phyloP scores from a whole-genome alignment of 805 yeast species.

The Barnettozyma californica region DNA sequence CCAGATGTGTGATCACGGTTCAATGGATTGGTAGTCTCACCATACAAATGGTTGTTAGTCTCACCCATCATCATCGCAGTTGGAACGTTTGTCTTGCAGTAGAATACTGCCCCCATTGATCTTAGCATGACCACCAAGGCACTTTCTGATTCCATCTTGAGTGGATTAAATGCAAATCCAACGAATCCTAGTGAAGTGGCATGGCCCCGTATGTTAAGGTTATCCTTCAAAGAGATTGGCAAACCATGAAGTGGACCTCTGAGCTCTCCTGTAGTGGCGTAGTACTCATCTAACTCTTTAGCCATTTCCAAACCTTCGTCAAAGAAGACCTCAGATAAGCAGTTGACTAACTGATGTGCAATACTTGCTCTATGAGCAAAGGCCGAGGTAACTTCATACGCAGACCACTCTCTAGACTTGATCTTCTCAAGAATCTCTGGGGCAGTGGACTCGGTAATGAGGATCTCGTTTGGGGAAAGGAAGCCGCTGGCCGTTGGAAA shows the following conservation, averaged over 20 bases:
- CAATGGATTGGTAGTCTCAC: conserved; percentile 51
- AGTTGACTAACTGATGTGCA: conserved; percentile 57
- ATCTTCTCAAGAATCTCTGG: conserved; percentile 23
- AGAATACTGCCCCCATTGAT: conserved; percentile 44
- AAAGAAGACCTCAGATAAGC: conserved; percentile 55
- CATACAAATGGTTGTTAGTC: conserved; percentile 52
- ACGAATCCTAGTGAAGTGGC: conserved; percentile 58
- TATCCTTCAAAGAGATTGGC: conserved; percentile 65
- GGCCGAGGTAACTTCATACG: conserved; percentile 34
- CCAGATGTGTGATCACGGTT: conserved; percentile 58
- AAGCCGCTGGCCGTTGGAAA: conserved; percentile 34
- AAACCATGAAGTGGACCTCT: conserved; percentile 66
- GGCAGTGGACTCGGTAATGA: conserved; percentile 24
- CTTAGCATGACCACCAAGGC: conserved; percentile 35
- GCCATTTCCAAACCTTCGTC: conserved; percentile 57
- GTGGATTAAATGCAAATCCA: conserved; percentile 23
- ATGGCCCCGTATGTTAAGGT: conserved; percentile 45
- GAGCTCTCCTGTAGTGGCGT: conserved; percentile 39
- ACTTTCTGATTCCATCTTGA: conserved; percentile 33
- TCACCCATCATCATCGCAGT: conserved; percentile 66
- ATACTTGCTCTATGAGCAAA: conserved; percentile 42
- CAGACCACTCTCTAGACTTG: conserved; percentile 29
- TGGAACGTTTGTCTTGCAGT: conserved; percentile 61
- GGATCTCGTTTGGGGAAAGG: conserved; percentile 31
- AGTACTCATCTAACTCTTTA: conserved; percentile 48